Conservation (phyloP, 176 grass and related monocot species). For the Rhynchospora pubera region DNA sequence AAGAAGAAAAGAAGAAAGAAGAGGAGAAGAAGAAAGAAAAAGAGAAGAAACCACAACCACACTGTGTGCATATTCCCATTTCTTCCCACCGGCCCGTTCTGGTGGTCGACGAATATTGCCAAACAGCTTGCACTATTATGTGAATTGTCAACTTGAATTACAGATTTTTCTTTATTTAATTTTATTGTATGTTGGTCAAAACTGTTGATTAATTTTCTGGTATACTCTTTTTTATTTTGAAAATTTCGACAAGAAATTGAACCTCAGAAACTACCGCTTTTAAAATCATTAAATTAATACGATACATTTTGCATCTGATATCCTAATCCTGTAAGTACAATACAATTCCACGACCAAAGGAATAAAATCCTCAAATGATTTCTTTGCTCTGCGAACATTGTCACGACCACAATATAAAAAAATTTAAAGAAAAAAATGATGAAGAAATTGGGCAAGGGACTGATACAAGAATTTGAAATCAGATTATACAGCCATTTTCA, state of each 20-base stretch:
- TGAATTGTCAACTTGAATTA: background rate
- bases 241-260: background rate
- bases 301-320: background rate
- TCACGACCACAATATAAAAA: too few species aligned
- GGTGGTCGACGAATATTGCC: conserved; percentile 27
- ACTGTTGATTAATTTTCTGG: background rate
- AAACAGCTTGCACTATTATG: conserved; percentile 16
- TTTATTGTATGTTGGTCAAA: background rate
- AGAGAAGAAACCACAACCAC: background rate
- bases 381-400: too few species aligned
- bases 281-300: background rate
- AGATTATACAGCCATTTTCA: conserved; percentile 75
- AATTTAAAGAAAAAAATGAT: too few species aligned
- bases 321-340: background rate
- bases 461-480: background rate
- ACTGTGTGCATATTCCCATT: background rate
- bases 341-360: background rate
- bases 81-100: background rate
- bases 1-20: background rate
- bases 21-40: background rate
- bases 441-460: too few species aligned
- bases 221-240: background rate
- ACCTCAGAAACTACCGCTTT: background rate
- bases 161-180: background rate
- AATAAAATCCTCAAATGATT: too few species aligned